Evolutionary conservation across 768 basidiomycete genomes (phyloP).

Genomic region (Crucibulum laeve): DNA sequence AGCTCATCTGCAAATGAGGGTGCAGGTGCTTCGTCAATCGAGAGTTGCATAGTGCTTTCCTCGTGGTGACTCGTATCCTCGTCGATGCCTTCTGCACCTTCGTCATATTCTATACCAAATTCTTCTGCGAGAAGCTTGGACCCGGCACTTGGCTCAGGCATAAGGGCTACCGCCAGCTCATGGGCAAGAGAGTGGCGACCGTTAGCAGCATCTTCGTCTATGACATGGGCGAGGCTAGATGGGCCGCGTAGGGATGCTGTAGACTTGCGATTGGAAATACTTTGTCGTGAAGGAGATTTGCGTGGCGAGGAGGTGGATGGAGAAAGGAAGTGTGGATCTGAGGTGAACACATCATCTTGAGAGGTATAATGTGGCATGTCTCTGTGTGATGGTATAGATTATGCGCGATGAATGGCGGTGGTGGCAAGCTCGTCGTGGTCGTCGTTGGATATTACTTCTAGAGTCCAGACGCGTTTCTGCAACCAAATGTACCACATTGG

Average conservation of each 20-base stretch:
- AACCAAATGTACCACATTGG: too few relatives aligned
- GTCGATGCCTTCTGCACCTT: slow-evolving; percentile 81
- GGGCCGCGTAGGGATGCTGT: slow-evolving; percentile 45
- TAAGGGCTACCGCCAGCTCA: slow-evolving; percentile 81
- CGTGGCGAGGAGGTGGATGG: slow-evolving; percentile 20
- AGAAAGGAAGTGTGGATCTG: slow-evolving; percentile 27
- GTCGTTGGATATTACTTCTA: too few relatives aligned
- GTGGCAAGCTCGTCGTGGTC: too few relatives aligned
- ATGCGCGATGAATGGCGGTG: too few relatives aligned
- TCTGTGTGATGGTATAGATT: too few relatives aligned
- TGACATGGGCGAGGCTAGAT: slow-evolving; percentile 27
- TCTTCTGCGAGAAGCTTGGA: slow-evolving; percentile 82
- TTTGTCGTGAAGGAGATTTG: slow-evolving; percentile 31
- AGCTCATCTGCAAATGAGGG: slow-evolving; percentile 44
- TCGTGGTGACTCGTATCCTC: slow-evolving; percentile 25
- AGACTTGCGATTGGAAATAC: slow-evolving; percentile 39
- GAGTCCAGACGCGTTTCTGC: too few relatives aligned
- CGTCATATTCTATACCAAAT: slow-evolving; percentile 87
- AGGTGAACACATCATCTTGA: slow-evolving; percentile 22
- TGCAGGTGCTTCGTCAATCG: slow-evolving; percentile 21
- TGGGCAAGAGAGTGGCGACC: slow-evolving; percentile 75
- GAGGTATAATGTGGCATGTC: slow-evolving; percentile 28
- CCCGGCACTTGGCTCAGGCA: slow-evolving; percentile 79
- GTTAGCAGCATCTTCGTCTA: slow-evolving; percentile 38
- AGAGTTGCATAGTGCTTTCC: slow-evolving; percentile 24